These are phyloP conservation scores for Fabrea salina DNA, from an alignment of 169 alveolate genomes.

Conservation along the genomic window DNA sequence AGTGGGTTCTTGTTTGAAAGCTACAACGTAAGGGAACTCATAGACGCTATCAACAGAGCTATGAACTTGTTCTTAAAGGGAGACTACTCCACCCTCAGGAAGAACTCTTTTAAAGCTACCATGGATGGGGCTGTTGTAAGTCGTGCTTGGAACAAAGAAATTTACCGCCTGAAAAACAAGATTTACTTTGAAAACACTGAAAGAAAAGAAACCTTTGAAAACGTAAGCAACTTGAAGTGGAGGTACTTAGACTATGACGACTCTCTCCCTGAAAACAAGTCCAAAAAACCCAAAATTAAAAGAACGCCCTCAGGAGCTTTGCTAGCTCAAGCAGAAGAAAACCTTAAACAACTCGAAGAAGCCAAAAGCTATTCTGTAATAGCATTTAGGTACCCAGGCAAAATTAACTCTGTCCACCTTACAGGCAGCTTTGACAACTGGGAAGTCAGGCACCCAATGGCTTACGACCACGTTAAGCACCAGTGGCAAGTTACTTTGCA, in stretches of 20 bases:
- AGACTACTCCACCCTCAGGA: conserved; percentile 74
- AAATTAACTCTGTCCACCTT: conserved; percentile 40
- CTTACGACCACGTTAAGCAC: conserved; percentile 65
- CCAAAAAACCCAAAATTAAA: conserved; percentile 34
- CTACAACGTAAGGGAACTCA: conserved; percentile 72
- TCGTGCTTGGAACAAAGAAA: conserved; percentile 86
- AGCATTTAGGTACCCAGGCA: conserved; percentile 39
- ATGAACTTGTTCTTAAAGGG: conserved; percentile 67
- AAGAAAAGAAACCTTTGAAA: conserved; percentile 36
- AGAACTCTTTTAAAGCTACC: conserved; percentile 78
- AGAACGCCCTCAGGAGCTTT: conserved; percentile 38
- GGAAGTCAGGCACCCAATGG: conserved; percentile 77
- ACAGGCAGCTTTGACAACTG: conserved; percentile 84
- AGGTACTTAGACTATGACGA: conserved; percentile 2
- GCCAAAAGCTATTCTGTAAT: too few relatives aligned
- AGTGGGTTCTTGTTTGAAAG: conserved; percentile 82
- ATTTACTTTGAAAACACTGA: conserved; percentile 62
- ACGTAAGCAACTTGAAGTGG: not conserved
- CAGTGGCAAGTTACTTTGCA: conserved; percentile 75
- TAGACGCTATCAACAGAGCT: conserved; percentile 81
- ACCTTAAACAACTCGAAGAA: conserved; percentile 35
- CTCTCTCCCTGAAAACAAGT: conserved; percentile 29
- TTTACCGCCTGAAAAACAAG: conserved; percentile 80
- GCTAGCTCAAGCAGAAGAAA: conserved; percentile 36
- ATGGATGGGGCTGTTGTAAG: conserved; percentile 84